Base-by-base conservation (phyloP, 176 grass and related monocot species). In the Avena sativa region DNA sequence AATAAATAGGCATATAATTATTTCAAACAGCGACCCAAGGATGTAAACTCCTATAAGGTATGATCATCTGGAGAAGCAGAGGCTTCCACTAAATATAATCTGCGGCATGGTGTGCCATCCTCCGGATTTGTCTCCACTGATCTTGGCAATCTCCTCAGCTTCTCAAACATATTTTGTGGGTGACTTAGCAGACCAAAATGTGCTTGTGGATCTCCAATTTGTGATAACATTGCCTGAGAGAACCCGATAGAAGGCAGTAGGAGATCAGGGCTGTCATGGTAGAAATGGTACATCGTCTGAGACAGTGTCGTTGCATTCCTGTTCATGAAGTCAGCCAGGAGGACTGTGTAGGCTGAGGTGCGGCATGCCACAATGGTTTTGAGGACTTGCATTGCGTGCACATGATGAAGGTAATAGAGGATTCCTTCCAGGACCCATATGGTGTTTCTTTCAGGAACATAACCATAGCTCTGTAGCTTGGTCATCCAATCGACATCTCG, bases 351-450 rank as follows among this genome's bases (percentile, higher is more conserved):
- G 38, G 90, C 83, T 48, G 73, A 77, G 53, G 28, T 26, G 57
- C 91, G 74, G 15, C 82, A 83, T 55, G 87, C 87, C 7, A 77
- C 97, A 34, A 98, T 96, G 28, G 85, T 79, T 81, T 90, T 48
- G 2, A 98, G 94, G 60, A 98, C 92, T 83, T 94, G 92, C 92
- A 96, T 94, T 34, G 94, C 97, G 48, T 91, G 75, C 3, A 82
- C 79, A 21, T 94, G 66, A 8, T 90, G 88, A 32, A 98, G 97
- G 79, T 98, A 98, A 84, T 94, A 98, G 38, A 98, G 74, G 69
- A 98, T 96, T 75, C 97, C 97, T 94, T 98, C 94, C 9, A 98
- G 94, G 40, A 98, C 85, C 97, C 97, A 98, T 81, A 98, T 79
- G 3, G 97, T 96, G 79, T 92, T 92, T 30, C 85, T 94, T 87